Conservation (phyloP, 192 early-diverging fungal genomes). For the Dissophora ornata region DNA sequence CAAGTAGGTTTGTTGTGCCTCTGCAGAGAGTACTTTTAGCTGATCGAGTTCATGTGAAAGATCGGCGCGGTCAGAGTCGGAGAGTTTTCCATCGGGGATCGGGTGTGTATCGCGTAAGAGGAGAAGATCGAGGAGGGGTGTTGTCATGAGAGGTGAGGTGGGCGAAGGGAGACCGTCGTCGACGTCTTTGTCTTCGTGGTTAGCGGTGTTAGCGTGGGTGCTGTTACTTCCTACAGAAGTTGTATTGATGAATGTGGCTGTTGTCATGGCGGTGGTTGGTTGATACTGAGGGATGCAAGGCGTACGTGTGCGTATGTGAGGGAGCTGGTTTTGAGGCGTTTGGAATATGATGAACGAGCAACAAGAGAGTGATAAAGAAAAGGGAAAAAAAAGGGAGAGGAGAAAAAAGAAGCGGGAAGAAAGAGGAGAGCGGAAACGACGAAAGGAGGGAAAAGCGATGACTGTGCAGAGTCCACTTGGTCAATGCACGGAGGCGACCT, state of each 20-base stretch:
- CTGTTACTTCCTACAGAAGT: not conserved
- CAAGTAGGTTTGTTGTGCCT: slow-evolving; percentile 8
- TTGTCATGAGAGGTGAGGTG: not conserved
- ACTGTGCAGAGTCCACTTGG: no score
- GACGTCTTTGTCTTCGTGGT: not conserved
- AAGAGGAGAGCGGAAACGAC: not conserved
- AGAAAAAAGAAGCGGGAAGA: not conserved
- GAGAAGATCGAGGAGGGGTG: not conserved
- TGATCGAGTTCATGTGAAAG: slow-evolving; percentile 2
- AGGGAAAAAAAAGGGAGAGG: not conserved
- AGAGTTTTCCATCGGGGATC: not conserved
- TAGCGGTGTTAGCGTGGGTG: not conserved
- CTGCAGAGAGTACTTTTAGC: not conserved
- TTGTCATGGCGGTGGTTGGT: slow-evolving; percentile 4
- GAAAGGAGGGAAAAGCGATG: not conserved
- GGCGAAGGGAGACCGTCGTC: slow-evolving; percentile 4
- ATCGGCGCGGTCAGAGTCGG: not conserved
- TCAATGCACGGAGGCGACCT: no score
- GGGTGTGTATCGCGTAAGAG: not conserved
- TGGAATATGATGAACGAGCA: no score
- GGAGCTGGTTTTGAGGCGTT: no score
- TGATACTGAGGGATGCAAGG: no score
- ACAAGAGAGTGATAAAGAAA: slow-evolving; percentile 7
- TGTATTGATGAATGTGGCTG: slow-evolving; percentile 2
- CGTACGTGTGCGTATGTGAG: no score